Evolutionary conservation across 2,329 filamentous ascomycete genomes (phyloP), one percentile per base, ranked within the genome.

Genomic region (Fusarium heterosporum): DNA sequence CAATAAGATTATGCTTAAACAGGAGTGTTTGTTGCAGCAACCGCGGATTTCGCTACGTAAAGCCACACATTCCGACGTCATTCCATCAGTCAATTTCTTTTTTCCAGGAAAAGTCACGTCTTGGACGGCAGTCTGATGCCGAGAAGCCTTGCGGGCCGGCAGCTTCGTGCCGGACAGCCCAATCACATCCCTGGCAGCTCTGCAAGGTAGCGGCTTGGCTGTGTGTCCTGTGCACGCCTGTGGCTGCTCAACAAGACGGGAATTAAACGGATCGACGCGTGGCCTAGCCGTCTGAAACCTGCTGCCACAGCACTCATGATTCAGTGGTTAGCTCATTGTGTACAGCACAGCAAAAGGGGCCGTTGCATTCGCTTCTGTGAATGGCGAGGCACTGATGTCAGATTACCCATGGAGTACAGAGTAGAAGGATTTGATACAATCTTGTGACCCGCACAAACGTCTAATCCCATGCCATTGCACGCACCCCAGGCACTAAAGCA

Each of bases 71-170:
- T 14, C 13, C 61, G 61, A 68, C 66, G 66, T 68, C 66, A 68
- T 61, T 40, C 14, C 43, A 29, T 45, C 42, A 34, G 48, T 43
- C 13, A 29, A 39, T n/a, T 30, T 26, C 17, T 17, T 52, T 52
- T 60, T 43, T 42, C 52, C 25, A 32, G 52, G 17, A 29, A 68
- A 57, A 17, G 12, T n/a, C 28, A 51, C 30, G 51, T 17, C 60
- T 62, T 51, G 50, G 60, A 51, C 65, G 65, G 65, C 65, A 68
- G 61, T 58, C 42, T 66, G 19, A 43, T 69, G 65, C 65, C 65
- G 65, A 69, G 65, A 40, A 42, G 64, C 52, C 52, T 56, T 16
- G 36, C 29, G 28, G 13, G 30, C 22, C 65, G 65, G 65, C 65
- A 69, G 32, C n/a, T 69, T 58, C 45, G 34, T 69, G 49, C 65